phyloP scores from a whole-genome alignment of 169 alveolate genomes.

The Perkinsus marinus region DNA sequence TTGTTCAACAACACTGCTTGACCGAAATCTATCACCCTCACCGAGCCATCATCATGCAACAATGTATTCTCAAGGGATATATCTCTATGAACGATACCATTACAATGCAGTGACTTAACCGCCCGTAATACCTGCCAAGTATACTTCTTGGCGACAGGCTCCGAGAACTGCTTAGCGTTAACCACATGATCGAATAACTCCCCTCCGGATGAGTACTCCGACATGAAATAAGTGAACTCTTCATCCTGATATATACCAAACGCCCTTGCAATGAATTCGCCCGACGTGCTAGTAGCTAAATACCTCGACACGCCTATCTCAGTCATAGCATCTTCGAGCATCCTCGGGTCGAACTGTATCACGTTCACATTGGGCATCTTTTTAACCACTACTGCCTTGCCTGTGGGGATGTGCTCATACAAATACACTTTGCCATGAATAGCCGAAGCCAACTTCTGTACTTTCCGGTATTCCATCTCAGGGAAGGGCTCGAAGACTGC shows the following conservation, averaged over 20 bases:
- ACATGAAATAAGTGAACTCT: slow-evolving; percentile 5
- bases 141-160: slow-evolving; percentile 1
- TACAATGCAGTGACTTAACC: slow-evolving; percentile 9
- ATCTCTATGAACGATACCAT: slow-evolving; percentile 14
- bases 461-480: neutral
- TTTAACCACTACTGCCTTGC: slow-evolving; percentile 7
- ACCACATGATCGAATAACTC: slow-evolving; percentile 12
- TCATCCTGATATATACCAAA: slow-evolving; percentile 5
- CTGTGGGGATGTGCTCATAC: slow-evolving; percentile 1
- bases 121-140: slow-evolving; percentile 9
- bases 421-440: slow-evolving; percentile 13
- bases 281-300: neutral
- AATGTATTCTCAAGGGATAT: slow-evolving; percentile 13
- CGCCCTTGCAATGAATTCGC: neutral
- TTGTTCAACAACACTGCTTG: slow-evolving; percentile 4
- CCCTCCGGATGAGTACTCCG: slow-evolving; percentile 6
- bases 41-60: slow-evolving; percentile 9
- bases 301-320: slow-evolving; percentile 13
- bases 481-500: neutral
- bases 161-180: neutral
- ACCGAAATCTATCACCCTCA: slow-evolving; percentile 13
- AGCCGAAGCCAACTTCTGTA: neutral
- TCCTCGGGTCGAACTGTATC: neutral
- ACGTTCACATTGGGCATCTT: slow-evolving; percentile 7
- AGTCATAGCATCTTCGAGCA: slow-evolving; percentile 9